Conservation (phyloP, 305 asterid genomes). For the Lippia alba region DNA sequence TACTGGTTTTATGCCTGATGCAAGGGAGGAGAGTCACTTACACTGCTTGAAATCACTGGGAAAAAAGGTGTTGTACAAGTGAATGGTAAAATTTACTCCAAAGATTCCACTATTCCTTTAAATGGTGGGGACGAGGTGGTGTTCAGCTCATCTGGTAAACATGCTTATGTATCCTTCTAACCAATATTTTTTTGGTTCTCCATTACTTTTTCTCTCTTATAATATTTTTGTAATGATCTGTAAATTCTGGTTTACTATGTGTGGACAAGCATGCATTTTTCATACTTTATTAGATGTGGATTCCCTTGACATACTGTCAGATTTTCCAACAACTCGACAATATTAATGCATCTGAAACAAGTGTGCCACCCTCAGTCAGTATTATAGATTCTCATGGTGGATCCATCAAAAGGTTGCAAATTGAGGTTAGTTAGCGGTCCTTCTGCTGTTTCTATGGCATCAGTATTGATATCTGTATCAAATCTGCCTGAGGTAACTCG, state of each 20-base stretch:
- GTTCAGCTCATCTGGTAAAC: conserved; percentile 69
- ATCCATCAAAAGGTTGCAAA: conserved; percentile 66
- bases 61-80: conserved; percentile 83
- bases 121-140: conserved; percentile 90
- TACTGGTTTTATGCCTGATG: conserved; percentile 31
- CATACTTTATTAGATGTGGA: conserved; percentile 9
- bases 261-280: conserved; percentile 10
- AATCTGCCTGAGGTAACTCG: conserved; percentile 58
- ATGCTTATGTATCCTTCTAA: conserved; percentile 91
- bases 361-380: conserved; percentile 61
- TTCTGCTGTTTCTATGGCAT: conserved; percentile 76
- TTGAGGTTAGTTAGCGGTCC: conserved; percentile 82
- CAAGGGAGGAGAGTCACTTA: conserved; percentile 68
- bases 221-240: background rate
- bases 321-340: conserved; percentile 69
- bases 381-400: conserved; percentile 77
- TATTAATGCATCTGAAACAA: conserved; percentile 48
- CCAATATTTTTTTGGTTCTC: conserved; percentile 27
- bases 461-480: conserved; percentile 77
- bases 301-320: conserved; percentile 72
- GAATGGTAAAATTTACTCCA: conserved; percentile 71
- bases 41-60: conserved; percentile 83
- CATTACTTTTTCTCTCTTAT: conserved; percentile 2
- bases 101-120: conserved; percentile 71
- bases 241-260: conserved; percentile 22